Base-by-base conservation (phyloP, 176 grass and related monocot genomes). In the Cenchrus purpureus region DNA sequence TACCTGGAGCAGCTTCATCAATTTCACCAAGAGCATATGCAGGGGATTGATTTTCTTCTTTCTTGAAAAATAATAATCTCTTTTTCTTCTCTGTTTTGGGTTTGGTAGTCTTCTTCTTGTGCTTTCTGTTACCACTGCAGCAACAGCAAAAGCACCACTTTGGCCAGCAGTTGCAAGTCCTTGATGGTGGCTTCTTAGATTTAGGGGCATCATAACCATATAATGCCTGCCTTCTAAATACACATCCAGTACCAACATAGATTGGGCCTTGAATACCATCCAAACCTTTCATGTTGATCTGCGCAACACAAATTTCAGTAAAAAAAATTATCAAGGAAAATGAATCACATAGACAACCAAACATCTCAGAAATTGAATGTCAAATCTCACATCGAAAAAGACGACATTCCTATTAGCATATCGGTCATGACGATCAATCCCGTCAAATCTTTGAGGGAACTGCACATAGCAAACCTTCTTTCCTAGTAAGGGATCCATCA, bases 221-320 rank as follows among this genome's bases (percentile, higher is more conserved):
- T 40, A 97, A 56, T 34, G 94, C 86, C 72, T 94, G 94, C 87
- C 94, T 88, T 87, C 88, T 90, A 71, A 97, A 97, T 25, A 92
- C 90, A 80, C 94, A 97, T 79, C 94, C 94, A 74, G 94, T 97
- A 75, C 94, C 92, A 3, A 97, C 94, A 83, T 97, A 97, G 68
- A 97, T 97, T 43, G 94, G 94, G 42, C 94, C 94, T 94, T 97
- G 94, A 90, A 97, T 97, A 2, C 94, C 94, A 88, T 97, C 94
- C 83, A 97, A 82, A 89, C 92, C 94, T 89, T 97, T 97, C 94
- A 97, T 97, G 81, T 97, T 97, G 72, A 97, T 97, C 94, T 97
- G 88, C 57, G 87, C 49, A 54, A 6, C 22, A 73, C 46, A 32
- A 10, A 54, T 74, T 8, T 74, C 17, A 34, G 49, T 32, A 53